Base-by-base conservation (phyloP, 2,329 filamentous ascomycete species). In the Trichoderma asperellum region DNA sequence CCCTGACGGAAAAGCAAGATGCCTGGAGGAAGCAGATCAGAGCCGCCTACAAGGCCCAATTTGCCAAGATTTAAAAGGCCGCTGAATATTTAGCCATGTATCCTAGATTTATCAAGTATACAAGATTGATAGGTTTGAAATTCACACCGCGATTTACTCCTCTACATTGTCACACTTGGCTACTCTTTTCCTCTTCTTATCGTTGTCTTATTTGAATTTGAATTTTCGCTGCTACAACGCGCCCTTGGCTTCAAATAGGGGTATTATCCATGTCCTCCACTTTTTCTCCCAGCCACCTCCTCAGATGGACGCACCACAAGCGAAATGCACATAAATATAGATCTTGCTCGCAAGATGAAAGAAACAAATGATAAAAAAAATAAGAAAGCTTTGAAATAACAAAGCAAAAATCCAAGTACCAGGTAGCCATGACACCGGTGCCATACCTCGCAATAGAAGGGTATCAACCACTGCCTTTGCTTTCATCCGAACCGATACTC, bases 1-100 rank as follows among this genome's bases (percentile, higher is more conserved):
- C 71, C 21, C 52, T 81, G 32, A 60, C 74, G 35, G 72, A 68
- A 4, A 73, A 72, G 52, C 49, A 74, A 16, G 61, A n/a, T 2
- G 71, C 70, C 27, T 76, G 43, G 35, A 62, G 21, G 52, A 57
- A 65, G 37, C 35, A 57, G 62, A 37, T 65, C 12, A 57, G 53
- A 29, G 53, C 62, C n/a, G 62, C 62, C 18, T 65, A 65, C 24
- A 65, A 65, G 16, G 62, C 62, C 14, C 62, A 57, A n/a, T 56
- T 64, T 43, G 62, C 62, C 52, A 65, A 65, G n/a, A 43, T 65
- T 35, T 65, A 10, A n/a, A 0, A 6, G 18, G 27, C 35, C 24
- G 5, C 10, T 1, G 16, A 24, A 16, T 18, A 8, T 21, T 29
- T 57, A 2, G 32, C 16, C 32, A 24, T 37, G n/a, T 8, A n/a